Base-by-base conservation (phyloP, 495 filamentous ascomycete genomes). In the Penicillium robsamsonii region DNA sequence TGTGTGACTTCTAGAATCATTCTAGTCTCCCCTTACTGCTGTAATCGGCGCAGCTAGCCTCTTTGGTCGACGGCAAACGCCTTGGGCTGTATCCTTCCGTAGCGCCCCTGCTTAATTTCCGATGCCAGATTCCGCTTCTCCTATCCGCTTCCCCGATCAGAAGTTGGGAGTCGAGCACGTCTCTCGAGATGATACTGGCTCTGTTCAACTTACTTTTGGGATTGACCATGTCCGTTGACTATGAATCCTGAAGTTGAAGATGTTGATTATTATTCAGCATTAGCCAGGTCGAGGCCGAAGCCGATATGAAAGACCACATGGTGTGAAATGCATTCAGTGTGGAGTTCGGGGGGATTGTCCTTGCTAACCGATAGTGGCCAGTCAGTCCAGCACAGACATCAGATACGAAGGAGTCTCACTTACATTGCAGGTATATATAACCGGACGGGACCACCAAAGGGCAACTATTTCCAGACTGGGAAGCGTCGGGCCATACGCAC, bases 401-500 rank as follows among this genome's bases (percentile, higher is more conserved):
- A 33, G 6, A 38, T n/a, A 17, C n/a, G 0, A 17, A 42, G n/a
- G 5, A 12, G n/a, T 4, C 1, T 6, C 17, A 30, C 50, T 44
- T 43, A 52, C 38, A 5, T 33, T 20, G 17, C 7, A 22, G 50
- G 13, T 13, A 38, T 20, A 41, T 48, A 50, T 43, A 42, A 10
- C 17, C 17, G 15, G 35, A 30, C 25, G 38, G 46, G 43, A n/a
- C 15, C 30, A 27, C 10, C 27, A 9, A 1, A 15, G 50, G 17
- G 40, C 38, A 54, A 50, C 29, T 49, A 15, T 31, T 43, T 10
- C 57, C 57, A 33, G 2, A 37, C 40, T 15, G 10, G 29, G 40
- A 49, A 33, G 29, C 13, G 31, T 42, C 37, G n/a, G 20, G 10
- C 50, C 29, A 46, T 41, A 58, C 46, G 9, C 20, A 15, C 17